phyloP scores from a whole-genome alignment of 1,284 basidiomycete genomes.

The Papiliotrema laurentii region DNA sequence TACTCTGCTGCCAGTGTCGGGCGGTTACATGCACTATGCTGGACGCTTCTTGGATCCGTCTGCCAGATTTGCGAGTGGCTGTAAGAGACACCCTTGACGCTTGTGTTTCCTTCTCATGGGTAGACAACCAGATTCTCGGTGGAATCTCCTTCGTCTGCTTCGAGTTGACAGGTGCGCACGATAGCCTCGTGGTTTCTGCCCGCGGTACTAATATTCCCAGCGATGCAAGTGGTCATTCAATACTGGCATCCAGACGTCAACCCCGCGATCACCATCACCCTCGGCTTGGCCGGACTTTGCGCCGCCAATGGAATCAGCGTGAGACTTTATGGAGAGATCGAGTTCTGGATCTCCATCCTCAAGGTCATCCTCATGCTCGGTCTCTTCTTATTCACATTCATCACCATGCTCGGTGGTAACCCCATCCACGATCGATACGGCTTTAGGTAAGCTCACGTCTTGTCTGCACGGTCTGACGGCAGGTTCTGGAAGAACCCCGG shows the following conservation, averaged over 20 bases:
- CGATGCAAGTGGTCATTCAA: slow-evolving; percentile 8
- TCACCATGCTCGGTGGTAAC: slow-evolving; percentile 66
- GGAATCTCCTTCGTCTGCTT: slow-evolving; percentile 1
- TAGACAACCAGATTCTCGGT: not conserved
- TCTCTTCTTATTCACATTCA: slow-evolving; percentile 58
- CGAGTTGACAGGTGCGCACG: not conserved
- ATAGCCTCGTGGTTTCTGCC: not conserved
- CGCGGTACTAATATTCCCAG: not conserved
- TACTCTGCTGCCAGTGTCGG: not conserved
- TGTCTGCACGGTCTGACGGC: slow-evolving; percentile 42
- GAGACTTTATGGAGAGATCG: slow-evolving; percentile 33
- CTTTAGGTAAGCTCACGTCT: not conserved
- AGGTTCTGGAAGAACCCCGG: slow-evolving; percentile 61
- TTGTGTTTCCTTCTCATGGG: not conserved
- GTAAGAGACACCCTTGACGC: not conserved
- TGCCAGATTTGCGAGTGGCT: not conserved
- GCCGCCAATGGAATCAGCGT: slow-evolving; percentile 47
- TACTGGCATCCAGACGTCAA: slow-evolving; percentile 27
- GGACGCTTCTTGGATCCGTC: slow-evolving; percentile 1
- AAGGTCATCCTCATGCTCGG: slow-evolving; percentile 34
- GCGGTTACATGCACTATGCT: slow-evolving; percentile 1
- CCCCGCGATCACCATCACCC: slow-evolving; percentile 48
- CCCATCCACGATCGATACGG: slow-evolving; percentile 43
- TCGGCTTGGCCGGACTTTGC: slow-evolving; percentile 41
- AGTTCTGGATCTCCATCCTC: slow-evolving; percentile 37